Conservation (phyloP, 164 flowering plant genomes). For the Houttuynia cordata region DNA sequence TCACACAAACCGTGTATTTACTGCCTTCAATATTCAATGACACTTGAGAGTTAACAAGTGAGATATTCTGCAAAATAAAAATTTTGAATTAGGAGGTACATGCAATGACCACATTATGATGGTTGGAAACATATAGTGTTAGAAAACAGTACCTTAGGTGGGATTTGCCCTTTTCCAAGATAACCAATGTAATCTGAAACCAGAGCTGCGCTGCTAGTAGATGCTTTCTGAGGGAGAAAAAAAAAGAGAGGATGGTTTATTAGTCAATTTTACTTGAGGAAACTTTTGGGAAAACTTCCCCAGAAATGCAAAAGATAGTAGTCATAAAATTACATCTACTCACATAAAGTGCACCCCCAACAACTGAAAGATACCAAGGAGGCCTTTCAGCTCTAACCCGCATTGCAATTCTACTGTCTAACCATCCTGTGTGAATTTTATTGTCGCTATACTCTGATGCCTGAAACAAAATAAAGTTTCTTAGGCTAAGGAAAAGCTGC, state of each 20-base stretch:
- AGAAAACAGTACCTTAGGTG: slow-evolving; percentile 69
- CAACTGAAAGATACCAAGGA: slow-evolving; percentile 99
- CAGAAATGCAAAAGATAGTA: background rate
- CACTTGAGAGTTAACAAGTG: slow-evolving; percentile 84
- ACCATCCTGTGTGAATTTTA: slow-evolving; percentile 97
- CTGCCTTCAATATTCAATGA: slow-evolving; percentile 97
- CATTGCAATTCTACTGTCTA: slow-evolving; percentile 99
- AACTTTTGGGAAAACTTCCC: background rate
- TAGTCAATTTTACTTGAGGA: background rate
- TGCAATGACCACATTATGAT: background rate
- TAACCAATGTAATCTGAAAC: slow-evolving; percentile 97
- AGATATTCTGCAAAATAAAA: slow-evolving; percentile 66
- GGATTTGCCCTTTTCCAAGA: slow-evolving; percentile 99
- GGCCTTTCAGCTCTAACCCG: slow-evolving; percentile 99
- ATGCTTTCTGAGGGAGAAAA: slow-evolving; percentile 60
- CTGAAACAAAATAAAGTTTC: slow-evolving; percentile 23
- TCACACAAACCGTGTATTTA: slow-evolving; percentile 69
- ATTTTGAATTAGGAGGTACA: background rate
- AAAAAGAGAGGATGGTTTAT: slow-evolving; percentile 1
- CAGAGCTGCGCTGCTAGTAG: slow-evolving; percentile 85
- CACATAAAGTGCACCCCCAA: slow-evolving; percentile 96
- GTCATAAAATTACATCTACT: slow-evolving; percentile 15
- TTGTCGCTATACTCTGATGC: slow-evolving; percentile 88
- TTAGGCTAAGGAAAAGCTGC: background rate
- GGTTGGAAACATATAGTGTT: background rate